Evolutionary conservation across 768 basidiomycete species (phyloP).

Genomic region (Cystobasidium tubakii): DNA sequence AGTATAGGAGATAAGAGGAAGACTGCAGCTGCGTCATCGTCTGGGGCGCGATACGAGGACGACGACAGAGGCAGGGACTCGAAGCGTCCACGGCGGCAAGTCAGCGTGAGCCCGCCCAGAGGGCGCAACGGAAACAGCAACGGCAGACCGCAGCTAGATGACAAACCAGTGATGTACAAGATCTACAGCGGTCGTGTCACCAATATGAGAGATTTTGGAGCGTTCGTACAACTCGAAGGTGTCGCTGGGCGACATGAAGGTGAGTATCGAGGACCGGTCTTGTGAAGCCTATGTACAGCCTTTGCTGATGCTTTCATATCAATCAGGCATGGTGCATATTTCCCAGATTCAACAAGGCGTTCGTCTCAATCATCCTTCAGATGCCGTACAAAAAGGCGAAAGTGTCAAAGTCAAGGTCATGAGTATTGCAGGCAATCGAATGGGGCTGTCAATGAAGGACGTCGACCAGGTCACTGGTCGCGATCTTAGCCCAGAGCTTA

Average conservation of each 20-base stretch:
- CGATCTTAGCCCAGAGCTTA: constrained; percentile 88
- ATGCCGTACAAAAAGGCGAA: constrained; percentile 77
- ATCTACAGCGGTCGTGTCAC: constrained; percentile 83
- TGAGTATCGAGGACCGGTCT: constrained; percentile 51
- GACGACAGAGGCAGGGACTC: constrained; percentile 29
- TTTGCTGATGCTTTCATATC: constrained; percentile 14
- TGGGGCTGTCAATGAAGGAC: constrained; percentile 94
- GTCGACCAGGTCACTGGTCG: constrained; percentile 84
- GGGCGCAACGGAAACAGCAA: constrained; percentile 47
- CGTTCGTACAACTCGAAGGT: constrained; percentile 85
- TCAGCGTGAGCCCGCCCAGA: constrained; percentile 25
- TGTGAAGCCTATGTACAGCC: neutral
- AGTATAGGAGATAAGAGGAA: constrained; percentile 62
- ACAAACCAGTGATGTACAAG: constrained; percentile 82
- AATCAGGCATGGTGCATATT: constrained; percentile 89
- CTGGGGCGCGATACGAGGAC: constrained; percentile 49
- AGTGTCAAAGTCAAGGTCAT: constrained; percentile 92
- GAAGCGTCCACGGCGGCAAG: constrained; percentile 34
- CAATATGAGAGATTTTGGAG: constrained; percentile 88
- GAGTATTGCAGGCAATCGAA: constrained; percentile 73
- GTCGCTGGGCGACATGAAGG: constrained; percentile 80
- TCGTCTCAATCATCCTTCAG: constrained; percentile 77
- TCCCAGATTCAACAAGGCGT: constrained; percentile 76
- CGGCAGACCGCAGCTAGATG: constrained; percentile 57
- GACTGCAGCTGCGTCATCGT: constrained; percentile 49